These are phyloP conservation scores for Aegle marmelos DNA, from an alignment of 345 rosid genomes.

Conservation along the genomic window DNA sequence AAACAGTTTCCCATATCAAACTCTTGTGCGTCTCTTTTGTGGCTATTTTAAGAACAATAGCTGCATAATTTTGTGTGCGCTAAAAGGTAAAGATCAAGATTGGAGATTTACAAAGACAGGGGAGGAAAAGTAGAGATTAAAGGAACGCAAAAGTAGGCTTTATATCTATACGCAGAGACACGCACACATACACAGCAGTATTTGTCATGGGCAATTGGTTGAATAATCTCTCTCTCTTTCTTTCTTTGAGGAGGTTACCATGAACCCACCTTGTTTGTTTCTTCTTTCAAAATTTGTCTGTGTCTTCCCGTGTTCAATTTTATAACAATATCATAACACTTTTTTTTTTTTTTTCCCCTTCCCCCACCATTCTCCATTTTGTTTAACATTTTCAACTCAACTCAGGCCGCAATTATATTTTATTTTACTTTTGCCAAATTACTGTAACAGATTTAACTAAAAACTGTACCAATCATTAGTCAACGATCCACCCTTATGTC, in stretches of 20 bases:
- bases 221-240: neutral
- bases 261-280: neutral
- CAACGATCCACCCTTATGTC: neutral
- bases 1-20: slow-evolving; percentile 46
- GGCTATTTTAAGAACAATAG: neutral
- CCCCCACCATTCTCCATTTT: too few relatives aligned
- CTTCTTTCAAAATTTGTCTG: neutral
- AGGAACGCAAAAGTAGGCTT: too few relatives aligned
- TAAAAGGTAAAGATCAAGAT: too few relatives aligned
- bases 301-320: neutral
- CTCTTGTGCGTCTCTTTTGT: neutral
- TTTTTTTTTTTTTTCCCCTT: neutral
- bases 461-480: neutral
- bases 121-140: too few relatives aligned
- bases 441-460: neutral
- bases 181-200: too few relatives aligned
- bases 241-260: neutral
- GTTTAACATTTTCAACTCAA: neutral
- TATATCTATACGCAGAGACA: too few relatives aligned
- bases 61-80: neutral
- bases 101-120: too few relatives aligned
- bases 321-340: neutral
- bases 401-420: neutral
- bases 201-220: neutral
- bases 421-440: too few relatives aligned